Evolutionary conservation across 306 rosid species (phyloP).

Genomic region (Comarum palustre): DNA sequence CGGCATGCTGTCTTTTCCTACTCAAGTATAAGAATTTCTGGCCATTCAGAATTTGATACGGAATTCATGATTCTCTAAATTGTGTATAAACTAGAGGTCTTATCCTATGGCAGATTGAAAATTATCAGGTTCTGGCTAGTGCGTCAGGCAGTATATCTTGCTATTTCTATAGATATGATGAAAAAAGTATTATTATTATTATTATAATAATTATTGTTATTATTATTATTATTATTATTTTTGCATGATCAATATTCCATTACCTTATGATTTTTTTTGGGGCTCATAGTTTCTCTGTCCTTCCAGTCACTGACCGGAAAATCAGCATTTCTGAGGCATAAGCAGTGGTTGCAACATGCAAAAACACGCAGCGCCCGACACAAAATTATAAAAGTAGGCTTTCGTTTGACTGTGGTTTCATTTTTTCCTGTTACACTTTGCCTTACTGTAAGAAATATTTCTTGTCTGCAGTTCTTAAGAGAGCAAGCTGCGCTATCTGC

Average conservation of each 20-base stretch:
- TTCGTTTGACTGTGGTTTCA: constrained; percentile 19
- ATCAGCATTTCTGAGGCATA: constrained; percentile 95
- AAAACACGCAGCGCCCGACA: constrained; percentile 98
- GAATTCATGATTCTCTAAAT: not conserved
- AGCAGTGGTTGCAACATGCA: constrained; percentile 97
- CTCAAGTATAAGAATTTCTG: not conserved
- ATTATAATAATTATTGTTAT: no score
- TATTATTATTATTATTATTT: not conserved
- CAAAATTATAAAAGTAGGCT: constrained; percentile 90
- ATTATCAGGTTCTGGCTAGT: not conserved
- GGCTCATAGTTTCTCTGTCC: constrained; percentile 25
- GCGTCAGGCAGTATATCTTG: not conserved
- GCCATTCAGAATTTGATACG: not conserved
- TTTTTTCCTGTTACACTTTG: constrained; percentile 5
- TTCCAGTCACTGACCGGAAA: constrained; percentile 92
- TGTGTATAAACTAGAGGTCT: not conserved
- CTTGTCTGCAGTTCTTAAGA: constrained; percentile 67
- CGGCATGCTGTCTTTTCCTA: not conserved
- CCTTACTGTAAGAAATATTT: constrained; percentile 25
- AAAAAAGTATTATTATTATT: not conserved
- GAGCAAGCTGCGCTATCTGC: constrained; percentile 95
- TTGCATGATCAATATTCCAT: not conserved
- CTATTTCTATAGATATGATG: not conserved
- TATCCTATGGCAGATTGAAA: not conserved
- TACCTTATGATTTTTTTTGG: constrained; percentile 12